Conservation (phyloP, 768 basidiomycete species). For the Tubosaeta sp. region DNA sequence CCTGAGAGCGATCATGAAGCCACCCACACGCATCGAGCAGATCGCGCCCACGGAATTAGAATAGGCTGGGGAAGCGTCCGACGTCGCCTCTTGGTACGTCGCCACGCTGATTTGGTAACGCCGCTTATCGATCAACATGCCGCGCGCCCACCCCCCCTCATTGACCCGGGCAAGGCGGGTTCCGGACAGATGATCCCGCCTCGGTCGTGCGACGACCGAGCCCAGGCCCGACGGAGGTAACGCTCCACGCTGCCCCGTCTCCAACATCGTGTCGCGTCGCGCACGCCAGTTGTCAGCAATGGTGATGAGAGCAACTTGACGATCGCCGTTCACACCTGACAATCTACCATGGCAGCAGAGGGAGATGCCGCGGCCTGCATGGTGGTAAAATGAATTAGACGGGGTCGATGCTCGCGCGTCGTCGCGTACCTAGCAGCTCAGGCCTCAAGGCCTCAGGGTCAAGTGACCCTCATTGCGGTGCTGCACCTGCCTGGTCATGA, state of each 20-base stretch:
- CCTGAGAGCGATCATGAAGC: neutral
- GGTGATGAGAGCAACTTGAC: neutral
- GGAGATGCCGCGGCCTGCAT: neutral
- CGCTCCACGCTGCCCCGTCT: neutral
- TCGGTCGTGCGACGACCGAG: neutral
- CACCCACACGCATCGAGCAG: neutral
- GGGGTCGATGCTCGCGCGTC: neutral
- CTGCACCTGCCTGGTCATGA: neutral
- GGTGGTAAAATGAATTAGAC: neutral
- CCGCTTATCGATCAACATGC: neutral
- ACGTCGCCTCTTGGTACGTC: neutral
- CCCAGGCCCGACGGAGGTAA: neutral
- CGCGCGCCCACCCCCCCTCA: neutral
- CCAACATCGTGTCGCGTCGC: neutral
- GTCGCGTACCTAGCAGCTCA: neutral
- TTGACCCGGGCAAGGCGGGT: constrained; percentile 3
- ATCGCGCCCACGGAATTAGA: neutral
- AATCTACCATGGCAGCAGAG: neutral
- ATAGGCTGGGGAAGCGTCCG: neutral
- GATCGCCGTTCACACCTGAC: neutral
- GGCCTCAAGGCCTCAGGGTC: neutral
- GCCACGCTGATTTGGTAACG: neutral
- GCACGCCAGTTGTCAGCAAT: neutral
- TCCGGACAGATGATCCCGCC: constrained; percentile 1
- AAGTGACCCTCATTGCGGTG: neutral